Evolutionary conservation across 768 basidiomycete genomes (phyloP), one percentile per base, ranked within the genome.

Genomic region (Tulasnella sp.): DNA sequence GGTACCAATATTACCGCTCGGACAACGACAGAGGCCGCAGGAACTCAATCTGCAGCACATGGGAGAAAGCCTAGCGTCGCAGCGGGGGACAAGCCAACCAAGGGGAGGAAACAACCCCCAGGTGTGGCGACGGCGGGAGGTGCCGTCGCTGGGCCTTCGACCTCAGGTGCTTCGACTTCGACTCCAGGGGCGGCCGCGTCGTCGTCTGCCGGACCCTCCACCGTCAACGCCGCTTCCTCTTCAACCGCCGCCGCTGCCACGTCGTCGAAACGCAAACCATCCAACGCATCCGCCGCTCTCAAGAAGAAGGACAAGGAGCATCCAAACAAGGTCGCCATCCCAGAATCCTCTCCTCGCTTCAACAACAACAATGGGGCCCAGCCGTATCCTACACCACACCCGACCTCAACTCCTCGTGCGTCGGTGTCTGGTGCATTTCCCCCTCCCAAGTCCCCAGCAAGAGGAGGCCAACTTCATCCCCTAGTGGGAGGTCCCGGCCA

Each of bases 291-390:
- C 16, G 46, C 62, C 18, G 48, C 76, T 24, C 52, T 62, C 34
- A 77, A 77, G 58, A 62, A n/a, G 19, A 77, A 77, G 31, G 76
- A 77, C 18, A 77, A 77, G n/a, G 76, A 77, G 34, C 39, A 34
- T 38, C 52, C 42, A 14, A 46, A 27, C 52, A 39, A 62, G 76
- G 39, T 58, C 31, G 46, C 62, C 19, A 42, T 44, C 39, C 76
- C 62, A 24, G 76, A 77, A 34, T 36, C 76, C 16, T 58, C 76
- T 40, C 76, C 76, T 38, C 56, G 76, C 12, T 62, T 77, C 62
- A 68, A 68, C 34, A 68, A 68, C 62, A 68, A 27, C 12, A 24
- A 68, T 68, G 62, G 62, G 62, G 27, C 62, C n/a, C 46, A 56
- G 9, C 52, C 56, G 8, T 77, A 18, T 62, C 24, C 42, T 56